These are phyloP conservation scores for Polysphondylium violaceum DNA, from an alignment of 78 protist genomes.

Conservation along the genomic window DNA sequence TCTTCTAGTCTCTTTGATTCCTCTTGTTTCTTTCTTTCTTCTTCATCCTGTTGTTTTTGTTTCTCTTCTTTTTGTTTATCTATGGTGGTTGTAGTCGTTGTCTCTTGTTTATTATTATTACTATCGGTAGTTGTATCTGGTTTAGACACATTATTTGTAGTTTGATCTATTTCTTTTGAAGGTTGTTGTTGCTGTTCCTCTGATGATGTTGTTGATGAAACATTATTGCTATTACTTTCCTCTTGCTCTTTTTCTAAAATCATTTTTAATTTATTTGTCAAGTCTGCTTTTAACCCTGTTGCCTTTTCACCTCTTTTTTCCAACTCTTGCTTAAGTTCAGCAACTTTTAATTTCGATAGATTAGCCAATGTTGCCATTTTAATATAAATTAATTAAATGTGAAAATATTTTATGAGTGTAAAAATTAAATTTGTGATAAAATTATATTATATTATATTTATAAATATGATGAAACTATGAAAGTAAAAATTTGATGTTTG, in stretches of 20 bases:
- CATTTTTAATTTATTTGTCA: neutral
- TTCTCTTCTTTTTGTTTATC: neutral
- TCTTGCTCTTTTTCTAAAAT: conserved; percentile 12
- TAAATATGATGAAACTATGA: neutral
- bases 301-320: conserved; percentile 14
- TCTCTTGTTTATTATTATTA: neutral
- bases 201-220: neutral
- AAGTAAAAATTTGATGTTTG: neutral
- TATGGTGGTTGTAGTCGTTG: neutral
- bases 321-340: conserved; percentile 15
- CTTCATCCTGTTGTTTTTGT: neutral
- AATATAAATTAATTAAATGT: neutral
- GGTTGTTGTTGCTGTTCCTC: neutral
- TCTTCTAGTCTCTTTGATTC: neutral
- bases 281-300: conserved; percentile 21
- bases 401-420: neutral
- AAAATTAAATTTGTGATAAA: neutral
- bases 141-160: neutral
- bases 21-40: neutral
- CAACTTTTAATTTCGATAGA: conserved; percentile 25
- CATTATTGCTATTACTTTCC: too few species aligned
- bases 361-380: neutral
- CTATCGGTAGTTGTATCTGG: neutral
- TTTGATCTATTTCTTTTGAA: neutral
- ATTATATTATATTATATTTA: neutral